A percentile compares a stretch with the other conserved stretches of the same genome.
phyloP scores from a whole-genome alignment of 805 yeast species.

The Nakazawaea ishiwadae region DNA sequence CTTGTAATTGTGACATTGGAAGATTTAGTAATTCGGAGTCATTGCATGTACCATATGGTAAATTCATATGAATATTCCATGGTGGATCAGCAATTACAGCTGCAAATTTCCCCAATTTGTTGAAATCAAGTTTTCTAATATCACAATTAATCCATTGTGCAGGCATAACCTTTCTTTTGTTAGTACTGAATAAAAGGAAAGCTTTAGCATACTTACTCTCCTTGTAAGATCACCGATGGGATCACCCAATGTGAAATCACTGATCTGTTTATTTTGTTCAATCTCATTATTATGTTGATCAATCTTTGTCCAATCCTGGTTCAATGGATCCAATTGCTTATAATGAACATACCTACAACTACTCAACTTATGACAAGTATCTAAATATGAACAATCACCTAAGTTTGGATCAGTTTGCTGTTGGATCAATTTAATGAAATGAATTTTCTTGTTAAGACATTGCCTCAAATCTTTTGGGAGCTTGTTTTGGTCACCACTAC shows the following conservation, averaged over 20 bases:
- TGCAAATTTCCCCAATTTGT: conserved; percentile 71
- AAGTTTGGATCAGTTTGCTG: conserved; percentile 61
- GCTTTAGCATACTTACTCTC: conserved; percentile 19
- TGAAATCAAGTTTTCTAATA: conserved; percentile 67
- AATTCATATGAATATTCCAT: conserved; percentile 92
- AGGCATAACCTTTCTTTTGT: conserved; percentile 38
- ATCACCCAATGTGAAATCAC: conserved; percentile 47
- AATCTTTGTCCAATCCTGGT: conserved; percentile 5
- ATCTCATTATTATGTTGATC: conserved; percentile 19
- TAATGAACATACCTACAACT: conserved; percentile 83
- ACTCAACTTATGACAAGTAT: conserved; percentile 85
- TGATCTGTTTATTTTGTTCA: conserved; percentile 17
- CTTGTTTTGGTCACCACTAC: not conserved
- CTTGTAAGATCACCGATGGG: conserved; percentile 24
- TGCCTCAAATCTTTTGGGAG: conserved; percentile 19
- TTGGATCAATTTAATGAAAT: conserved; percentile 51
- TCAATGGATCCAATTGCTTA: conserved; percentile 43
- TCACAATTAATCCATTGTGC: conserved; percentile 90
- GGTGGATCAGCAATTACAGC: conserved; percentile 91
- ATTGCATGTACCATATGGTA: conserved; percentile 71
- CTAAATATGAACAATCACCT: conserved; percentile 92
- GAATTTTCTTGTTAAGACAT: conserved; percentile 35
- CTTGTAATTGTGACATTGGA: conserved; percentile 66
- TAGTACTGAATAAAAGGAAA: too few relatives aligned
- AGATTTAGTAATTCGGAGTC: conserved; percentile 68